These are phyloP conservation scores for Elsinoe necatrix DNA, from an alignment of 2,329 filamentous ascomycete species.

Conservation along the genomic window DNA sequence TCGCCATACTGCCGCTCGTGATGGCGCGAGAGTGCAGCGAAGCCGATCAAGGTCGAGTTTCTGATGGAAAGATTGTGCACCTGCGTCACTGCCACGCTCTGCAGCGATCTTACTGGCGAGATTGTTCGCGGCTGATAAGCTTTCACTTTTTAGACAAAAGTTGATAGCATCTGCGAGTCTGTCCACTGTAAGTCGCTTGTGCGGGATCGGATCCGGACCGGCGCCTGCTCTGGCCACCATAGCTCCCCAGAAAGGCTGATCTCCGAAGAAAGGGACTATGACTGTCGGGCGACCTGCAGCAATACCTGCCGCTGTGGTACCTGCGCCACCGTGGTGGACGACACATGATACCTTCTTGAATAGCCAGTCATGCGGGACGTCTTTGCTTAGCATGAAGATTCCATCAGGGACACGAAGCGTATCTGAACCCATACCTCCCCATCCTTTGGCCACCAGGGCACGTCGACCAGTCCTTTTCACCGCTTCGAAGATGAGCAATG, in stretches of 20 bases:
- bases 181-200: slow-evolving; percentile 37
- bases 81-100: slow-evolving; percentile 36
- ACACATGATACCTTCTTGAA: slow-evolving; percentile 50
- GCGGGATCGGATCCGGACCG: slow-evolving; percentile 42
- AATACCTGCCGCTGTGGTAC: slow-evolving; percentile 50
- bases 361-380: slow-evolving; percentile 52
- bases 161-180: slow-evolving; percentile 40
- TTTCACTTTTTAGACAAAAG: slow-evolving; percentile 35
- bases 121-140: slow-evolving; percentile 30
- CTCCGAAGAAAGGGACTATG: slow-evolving; percentile 51
- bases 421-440: slow-evolving; percentile 40
- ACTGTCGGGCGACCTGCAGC: slow-evolving; percentile 44
- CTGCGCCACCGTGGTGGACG: slow-evolving; percentile 53
- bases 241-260: slow-evolving; percentile 49
- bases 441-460: slow-evolving; percentile 43
- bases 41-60: slow-evolving; percentile 55
- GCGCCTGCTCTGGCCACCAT: slow-evolving; percentile 45
- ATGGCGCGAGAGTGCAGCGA: slow-evolving; percentile 60
- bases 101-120: slow-evolving; percentile 35
- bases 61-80: slow-evolving; percentile 40
- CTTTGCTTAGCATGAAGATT: slow-evolving; percentile 43
- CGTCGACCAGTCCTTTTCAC: slow-evolving; percentile 28
- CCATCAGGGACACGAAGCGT: slow-evolving; percentile 31
- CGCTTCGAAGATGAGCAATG: slow-evolving; percentile 30
- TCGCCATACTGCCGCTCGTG: slow-evolving; percentile 64